Conservation (phyloP, 2,329 filamentous ascomycete species). For the Xylariaceae sp. region DNA sequence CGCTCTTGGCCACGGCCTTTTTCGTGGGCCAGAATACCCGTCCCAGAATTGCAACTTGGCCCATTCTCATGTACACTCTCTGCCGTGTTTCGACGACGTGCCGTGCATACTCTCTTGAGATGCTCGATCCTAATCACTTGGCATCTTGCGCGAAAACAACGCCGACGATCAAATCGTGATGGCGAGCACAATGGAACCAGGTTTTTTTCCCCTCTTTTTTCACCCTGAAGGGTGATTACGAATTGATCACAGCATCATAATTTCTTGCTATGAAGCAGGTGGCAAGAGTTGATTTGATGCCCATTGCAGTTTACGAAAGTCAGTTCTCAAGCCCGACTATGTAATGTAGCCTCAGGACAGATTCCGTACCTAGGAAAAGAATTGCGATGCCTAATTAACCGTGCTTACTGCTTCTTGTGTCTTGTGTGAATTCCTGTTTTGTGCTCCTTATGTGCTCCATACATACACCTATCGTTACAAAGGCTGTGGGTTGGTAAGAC, state of each 20-base stretch:
- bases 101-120: slow-evolving; percentile 11
- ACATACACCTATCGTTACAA: neutral
- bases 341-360: neutral
- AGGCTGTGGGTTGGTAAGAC: no score
- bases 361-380: slow-evolving; percentile 2
- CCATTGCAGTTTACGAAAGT: neutral
- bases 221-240: neutral
- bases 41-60: neutral
- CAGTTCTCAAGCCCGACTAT: neutral
- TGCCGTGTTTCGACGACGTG: neutral
- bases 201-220: neutral
- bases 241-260: neutral
- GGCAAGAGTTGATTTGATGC: neutral
- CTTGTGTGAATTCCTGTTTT: neutral
- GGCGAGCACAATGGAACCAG: neutral
- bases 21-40: neutral
- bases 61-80: slow-evolving; percentile 15
- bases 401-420: neutral
- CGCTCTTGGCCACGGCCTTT: neutral
- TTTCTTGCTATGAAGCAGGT: neutral
- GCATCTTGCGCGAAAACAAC: neutral
- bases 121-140: slow-evolving; percentile 4
- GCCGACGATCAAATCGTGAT: neutral
- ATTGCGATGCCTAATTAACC: slow-evolving; percentile 9
- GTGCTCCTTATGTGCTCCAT: neutral